Evolutionary conservation across 148 eudicot species (phyloP).

Genomic region (Vaccinium myrtillus): DNA sequence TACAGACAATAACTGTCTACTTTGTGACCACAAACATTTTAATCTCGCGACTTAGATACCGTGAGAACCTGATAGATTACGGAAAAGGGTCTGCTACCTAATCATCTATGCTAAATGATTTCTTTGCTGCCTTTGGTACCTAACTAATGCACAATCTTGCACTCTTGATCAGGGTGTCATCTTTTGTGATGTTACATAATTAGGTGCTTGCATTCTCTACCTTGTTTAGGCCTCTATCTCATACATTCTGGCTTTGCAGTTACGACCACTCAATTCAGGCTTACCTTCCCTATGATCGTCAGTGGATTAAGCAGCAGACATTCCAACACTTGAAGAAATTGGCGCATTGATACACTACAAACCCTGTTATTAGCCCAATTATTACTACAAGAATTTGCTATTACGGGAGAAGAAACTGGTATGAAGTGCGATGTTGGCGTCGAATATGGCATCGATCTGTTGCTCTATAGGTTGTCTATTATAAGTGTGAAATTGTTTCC

Average conservation of each 20-base stretch:
- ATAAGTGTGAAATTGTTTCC: not conserved
- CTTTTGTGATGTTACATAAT: not conserved
- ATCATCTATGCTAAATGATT: not conserved
- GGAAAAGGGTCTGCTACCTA: not conserved
- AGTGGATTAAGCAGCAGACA: constrained; percentile 77
- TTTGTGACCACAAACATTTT: not conserved
- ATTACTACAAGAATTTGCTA: not conserved
- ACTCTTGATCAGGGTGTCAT: not conserved
- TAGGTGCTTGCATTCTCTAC: not conserved
- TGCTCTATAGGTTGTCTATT: not conserved
- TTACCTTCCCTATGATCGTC: constrained; percentile 88
- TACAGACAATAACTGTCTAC: not conserved
- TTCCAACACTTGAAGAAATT: constrained; percentile 73
- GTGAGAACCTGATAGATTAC: not conserved
- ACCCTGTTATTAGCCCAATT: not conserved
- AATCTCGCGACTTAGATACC: not conserved
- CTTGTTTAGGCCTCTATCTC: not conserved
- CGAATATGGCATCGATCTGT: not conserved
- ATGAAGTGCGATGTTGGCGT: not conserved
- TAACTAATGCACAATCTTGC: not conserved
- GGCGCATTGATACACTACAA: constrained; percentile 33
- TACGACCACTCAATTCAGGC: constrained; percentile 79
- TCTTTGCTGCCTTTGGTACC: not conserved
- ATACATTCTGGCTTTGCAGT: constrained; percentile 39
- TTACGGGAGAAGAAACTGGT: not conserved